Percentiles rank a stretch among this genome's conserved stretches.
phyloP scores from a whole-genome alignment of 2,329 filamentous ascomycete species.

The Fusarium torulosum region DNA sequence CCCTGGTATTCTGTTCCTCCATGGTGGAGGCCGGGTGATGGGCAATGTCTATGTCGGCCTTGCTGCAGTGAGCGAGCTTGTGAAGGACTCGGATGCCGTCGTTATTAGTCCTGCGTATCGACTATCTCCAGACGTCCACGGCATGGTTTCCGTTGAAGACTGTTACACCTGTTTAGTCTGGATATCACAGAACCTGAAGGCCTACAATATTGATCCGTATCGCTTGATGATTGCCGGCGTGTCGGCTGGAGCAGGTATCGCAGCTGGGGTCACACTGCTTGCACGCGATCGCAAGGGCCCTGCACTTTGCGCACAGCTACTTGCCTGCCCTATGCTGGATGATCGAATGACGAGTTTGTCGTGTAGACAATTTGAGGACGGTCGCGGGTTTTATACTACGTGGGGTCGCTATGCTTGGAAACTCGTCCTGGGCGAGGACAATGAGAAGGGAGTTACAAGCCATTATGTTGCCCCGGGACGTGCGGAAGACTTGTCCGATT shows the following conservation, averaged over 20 bases:
- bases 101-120: constrained; percentile 13
- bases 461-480: constrained; percentile 2
- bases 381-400: not conserved
- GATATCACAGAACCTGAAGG: not conserved
- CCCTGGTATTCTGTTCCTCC: not conserved
- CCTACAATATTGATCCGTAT: not conserved
- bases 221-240: constrained; percentile 4
- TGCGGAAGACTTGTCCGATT: not conserved
- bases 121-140: constrained; percentile 1
- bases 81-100: not conserved
- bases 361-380: constrained; percentile 16
- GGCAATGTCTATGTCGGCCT: constrained; percentile 5
- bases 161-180: constrained; percentile 11
- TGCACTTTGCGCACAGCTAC: constrained; percentile 14
- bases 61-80: not conserved
- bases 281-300: constrained; percentile 5
- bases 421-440: constrained; percentile 8
- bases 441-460: not conserved
- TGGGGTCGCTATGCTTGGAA: constrained; percentile 22
- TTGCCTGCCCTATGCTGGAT: constrained; percentile 10
- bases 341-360: constrained; percentile 14
- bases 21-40: constrained; percentile 11
- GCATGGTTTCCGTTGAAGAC: constrained; percentile 9
- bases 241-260: constrained; percentile 12
- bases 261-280: constrained; percentile 16